Evolutionary conservation across 2,329 filamentous ascomycete species (phyloP).

Genomic region (Diaporthe humulicola): DNA sequence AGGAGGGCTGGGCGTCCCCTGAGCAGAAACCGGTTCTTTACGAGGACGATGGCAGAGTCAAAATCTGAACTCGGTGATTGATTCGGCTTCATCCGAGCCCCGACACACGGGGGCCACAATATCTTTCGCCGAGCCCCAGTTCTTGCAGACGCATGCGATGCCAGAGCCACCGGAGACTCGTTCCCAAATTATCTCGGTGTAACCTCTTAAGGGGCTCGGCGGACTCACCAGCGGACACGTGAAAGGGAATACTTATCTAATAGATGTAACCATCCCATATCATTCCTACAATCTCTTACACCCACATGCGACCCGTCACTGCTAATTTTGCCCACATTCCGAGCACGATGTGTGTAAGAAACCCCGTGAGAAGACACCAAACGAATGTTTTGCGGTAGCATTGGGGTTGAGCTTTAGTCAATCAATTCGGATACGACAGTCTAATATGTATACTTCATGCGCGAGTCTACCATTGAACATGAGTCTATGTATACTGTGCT

Average conservation of each 20-base stretch:
- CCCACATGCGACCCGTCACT: background rate
- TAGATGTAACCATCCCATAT: background rate
- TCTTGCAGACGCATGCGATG: background rate
- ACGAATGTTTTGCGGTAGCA: background rate
- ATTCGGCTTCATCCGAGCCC: constrained; percentile 12
- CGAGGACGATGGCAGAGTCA: background rate
- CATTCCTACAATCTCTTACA: background rate
- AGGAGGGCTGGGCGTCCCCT: background rate
- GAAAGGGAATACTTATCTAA: background rate
- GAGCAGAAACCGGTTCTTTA: background rate
- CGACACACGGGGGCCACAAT: constrained; percentile 14
- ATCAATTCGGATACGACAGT: background rate
- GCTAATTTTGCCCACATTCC: constrained; percentile 6
- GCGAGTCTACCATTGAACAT: background rate
- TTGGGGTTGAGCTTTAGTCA: background rate
- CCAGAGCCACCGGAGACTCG: background rate
- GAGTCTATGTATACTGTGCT: background rate
- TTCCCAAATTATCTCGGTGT: background rate
- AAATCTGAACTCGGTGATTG: background rate
- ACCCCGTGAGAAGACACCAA: background rate
- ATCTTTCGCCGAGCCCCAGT: background rate
- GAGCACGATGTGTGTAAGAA: background rate
- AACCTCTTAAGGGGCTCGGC: background rate
- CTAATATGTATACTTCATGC: background rate
- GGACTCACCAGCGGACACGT: background rate